Evolutionary conservation across 805 yeast genomes (phyloP).

Genomic region (Millerozyma miso): DNA sequence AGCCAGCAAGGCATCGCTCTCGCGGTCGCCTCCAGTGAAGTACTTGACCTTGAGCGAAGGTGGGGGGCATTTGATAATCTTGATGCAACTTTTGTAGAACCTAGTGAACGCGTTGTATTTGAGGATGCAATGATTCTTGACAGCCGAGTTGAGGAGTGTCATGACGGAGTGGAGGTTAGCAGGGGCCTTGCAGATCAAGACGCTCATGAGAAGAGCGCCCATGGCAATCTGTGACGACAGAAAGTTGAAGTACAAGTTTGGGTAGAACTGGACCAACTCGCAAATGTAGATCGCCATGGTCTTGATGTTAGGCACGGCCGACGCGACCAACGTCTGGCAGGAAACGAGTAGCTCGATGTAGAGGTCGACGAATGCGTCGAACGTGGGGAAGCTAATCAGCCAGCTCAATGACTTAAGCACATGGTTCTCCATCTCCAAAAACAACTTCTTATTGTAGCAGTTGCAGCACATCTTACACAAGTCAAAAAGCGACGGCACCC

Average conservation of each 20-base stretch:
- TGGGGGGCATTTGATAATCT: slow-evolving; percentile 43
- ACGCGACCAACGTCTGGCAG: slow-evolving; percentile 20
- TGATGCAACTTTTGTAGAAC: slow-evolving; percentile 26
- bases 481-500: slow-evolving; percentile 51
- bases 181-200: slow-evolving; percentile 34
- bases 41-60: slow-evolving; percentile 44
- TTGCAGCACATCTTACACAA: slow-evolving; percentile 55
- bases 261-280: slow-evolving; percentile 62
- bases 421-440: slow-evolving; percentile 67
- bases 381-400: slow-evolving; percentile 59
- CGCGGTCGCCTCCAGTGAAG: slow-evolving; percentile 27
- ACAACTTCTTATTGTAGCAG: slow-evolving; percentile 51
- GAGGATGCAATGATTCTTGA: slow-evolving; percentile 15
- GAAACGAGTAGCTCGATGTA: slow-evolving; percentile 42
- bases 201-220: slow-evolving; percentile 40
- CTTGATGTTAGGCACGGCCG: slow-evolving; percentile 44
- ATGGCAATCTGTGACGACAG: slow-evolving; percentile 49
- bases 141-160: slow-evolving; percentile 15
- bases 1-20: slow-evolving; percentile 14
- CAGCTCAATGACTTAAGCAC: slow-evolving; percentile 60
- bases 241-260: slow-evolving; percentile 52
- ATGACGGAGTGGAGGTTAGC: slow-evolving; percentile 18
- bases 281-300: slow-evolving; percentile 58
- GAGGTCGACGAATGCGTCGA: slow-evolving; percentile 61
- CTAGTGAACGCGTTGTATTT: slow-evolving; percentile 11